Percentiles rank a stretch among this genome's conserved stretches.
phyloP scores from a whole-genome alignment of 73 alveolate genomes.

The Paramecium tetraurelia region DNA sequence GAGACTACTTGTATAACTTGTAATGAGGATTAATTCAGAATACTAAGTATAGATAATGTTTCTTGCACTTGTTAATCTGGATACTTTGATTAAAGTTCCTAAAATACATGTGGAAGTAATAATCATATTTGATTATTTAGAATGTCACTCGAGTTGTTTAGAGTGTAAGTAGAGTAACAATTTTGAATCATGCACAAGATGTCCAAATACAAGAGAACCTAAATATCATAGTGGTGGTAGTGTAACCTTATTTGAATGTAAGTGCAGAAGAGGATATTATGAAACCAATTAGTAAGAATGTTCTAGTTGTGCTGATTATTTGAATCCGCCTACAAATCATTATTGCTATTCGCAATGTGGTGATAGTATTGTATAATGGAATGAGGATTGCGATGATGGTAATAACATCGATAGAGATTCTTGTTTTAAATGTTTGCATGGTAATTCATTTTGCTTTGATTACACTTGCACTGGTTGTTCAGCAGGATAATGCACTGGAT shows the following conservation, averaged over 20 bases:
- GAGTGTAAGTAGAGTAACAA: background rate
- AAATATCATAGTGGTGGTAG: background rate
- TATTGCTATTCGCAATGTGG: constrained; percentile 12
- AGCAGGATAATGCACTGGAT: constrained; percentile 10
- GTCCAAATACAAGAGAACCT: constrained; percentile 21
- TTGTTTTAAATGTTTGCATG: background rate
- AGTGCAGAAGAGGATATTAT: constrained; percentile 26
- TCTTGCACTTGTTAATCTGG: constrained; percentile 11
- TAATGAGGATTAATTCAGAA: background rate
- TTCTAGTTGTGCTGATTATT: background rate
- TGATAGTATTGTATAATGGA: constrained; percentile 12
- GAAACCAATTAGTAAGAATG: background rate
- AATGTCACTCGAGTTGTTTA: background rate
- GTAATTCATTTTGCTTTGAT: background rate
- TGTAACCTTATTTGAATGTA: background rate
- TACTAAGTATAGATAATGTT: background rate
- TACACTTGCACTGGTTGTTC: background rate
- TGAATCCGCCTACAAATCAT: background rate
- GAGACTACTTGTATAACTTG: background rate
- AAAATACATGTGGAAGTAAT: background rate
- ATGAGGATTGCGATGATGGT: constrained; percentile 49
- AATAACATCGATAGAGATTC: constrained; percentile 9
- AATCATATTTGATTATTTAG: background rate
- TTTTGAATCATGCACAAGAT: background rate
- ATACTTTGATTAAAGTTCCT: background rate